Evolutionary conservation across 495 filamentous ascomycete genomes (phyloP), one percentile per base, ranked within the genome.

Genomic region (Neurospora sp.): DNA sequence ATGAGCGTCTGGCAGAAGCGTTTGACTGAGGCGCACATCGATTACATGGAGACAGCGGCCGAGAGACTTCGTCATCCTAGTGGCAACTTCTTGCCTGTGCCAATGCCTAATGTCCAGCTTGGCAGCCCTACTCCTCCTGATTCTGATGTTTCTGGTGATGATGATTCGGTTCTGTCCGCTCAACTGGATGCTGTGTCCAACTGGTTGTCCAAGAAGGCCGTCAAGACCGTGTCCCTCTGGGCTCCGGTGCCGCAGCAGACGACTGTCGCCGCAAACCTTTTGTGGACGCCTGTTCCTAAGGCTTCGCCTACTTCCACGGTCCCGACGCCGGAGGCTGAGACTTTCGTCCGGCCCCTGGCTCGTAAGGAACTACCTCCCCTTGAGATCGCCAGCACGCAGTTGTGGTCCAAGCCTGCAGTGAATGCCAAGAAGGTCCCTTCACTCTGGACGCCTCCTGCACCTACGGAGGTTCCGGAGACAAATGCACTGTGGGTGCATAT

Each of bases 61-160:
- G 78, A 80, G 37, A 77, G 85, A 8, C 76, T 84, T 23, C 79
- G 77, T 35, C 80, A 80, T 10, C 75, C 78, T 41, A 81, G 77
- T 70, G 70, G 82, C 72, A 84, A 84, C 74, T 82, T 82, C 74
- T 70, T 84, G 44, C 76, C 85, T 23, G 72, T 84, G 69, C 75
- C 83, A 1, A 82, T 82, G 72, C 71, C 75, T n/a, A 71, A 48
- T 71, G 78, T 76, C n/a, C 79, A 79, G 70, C 72, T 87, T 0
- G 83, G 84, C 31, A 88, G 84, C 72, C 84, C 85, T 7, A 88
- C 84, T 69, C 86, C 86, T 54, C 86, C 85, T 1, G 83, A 86
- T 44, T 84, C 83, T 7, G 79, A 83, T 23, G 77, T 79, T 44
- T 83, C 84, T 35, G 81, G 78, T 20, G 76, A 74, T 39, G 79